Conservation (phyloP, 2,329 filamentous ascomycete genomes). For the Fusarium napiforme region DNA sequence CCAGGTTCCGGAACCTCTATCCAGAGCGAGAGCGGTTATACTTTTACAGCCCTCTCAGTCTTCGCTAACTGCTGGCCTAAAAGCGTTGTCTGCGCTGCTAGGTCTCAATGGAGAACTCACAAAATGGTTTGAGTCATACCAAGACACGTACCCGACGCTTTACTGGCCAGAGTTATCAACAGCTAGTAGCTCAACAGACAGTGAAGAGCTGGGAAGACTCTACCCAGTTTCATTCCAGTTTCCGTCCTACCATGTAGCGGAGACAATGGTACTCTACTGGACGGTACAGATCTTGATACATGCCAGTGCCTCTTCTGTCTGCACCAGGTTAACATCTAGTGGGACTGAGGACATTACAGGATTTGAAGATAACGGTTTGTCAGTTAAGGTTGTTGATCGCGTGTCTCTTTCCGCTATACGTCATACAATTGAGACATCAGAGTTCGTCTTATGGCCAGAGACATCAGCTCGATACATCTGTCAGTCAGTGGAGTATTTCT, state of each 20-base stretch:
- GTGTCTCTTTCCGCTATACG: neutral
- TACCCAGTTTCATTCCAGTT: neutral
- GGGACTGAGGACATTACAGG: fast-evolving
- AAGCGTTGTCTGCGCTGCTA: fast-evolving
- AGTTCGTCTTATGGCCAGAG: fast-evolving
- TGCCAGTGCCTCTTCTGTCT: fast-evolving
- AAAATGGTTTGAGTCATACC: neutral
- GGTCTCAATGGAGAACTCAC: fast-evolving
- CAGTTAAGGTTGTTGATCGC: fast-evolving
- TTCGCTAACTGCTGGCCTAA: fast-evolving
- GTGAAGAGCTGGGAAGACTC: neutral
- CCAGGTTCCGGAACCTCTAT: neutral
- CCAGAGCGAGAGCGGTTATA: fast-evolving
- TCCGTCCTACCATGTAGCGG: neutral
- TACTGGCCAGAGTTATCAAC: neutral
- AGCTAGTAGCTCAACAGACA: neutral
- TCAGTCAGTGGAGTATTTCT: neutral
- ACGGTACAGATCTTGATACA: neutral
- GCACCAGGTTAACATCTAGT: fast-evolving
- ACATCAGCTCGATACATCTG: neutral
- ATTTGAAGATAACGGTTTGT: fast-evolving
- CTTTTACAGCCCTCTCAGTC: fast-evolving
- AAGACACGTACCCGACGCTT: fast-evolving
- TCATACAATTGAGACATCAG: fast-evolving
- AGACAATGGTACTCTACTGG: neutral